Base-by-base conservation (phyloP, 257 asterid genomes). In the Striga asiatica region DNA sequence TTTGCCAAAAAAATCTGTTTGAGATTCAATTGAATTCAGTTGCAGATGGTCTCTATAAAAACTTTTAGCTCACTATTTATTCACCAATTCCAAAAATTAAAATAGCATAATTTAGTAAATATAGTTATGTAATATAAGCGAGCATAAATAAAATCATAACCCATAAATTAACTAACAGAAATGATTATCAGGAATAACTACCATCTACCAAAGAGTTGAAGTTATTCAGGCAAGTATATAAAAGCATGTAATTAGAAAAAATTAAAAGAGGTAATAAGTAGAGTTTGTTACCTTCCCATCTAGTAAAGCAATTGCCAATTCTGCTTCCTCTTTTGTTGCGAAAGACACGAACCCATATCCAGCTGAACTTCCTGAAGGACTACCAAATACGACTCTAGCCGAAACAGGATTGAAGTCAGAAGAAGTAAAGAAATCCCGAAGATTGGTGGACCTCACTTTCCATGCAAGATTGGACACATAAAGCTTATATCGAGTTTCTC, bases 291-390 rank as follows among this genome's bases (percentile, higher is more conserved):
- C 97, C 93, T 79, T 79, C 65, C 95, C 95, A 18, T 83, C 81
- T 39, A 79, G 66, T 58, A 59, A 70, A 57, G 82, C 65, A 51
- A 89, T 60, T 19, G 95, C 95, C 66, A 84, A 74, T 58, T 82
- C 88, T 8, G 95, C 95, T 74, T 83, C 93, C 72, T 83, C 97
- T 76, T 68, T 77, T 16, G 94, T 79, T 22, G 82, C 75, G 71
- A 89, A 89, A 25, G 95, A 72, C 62, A 85, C 87, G 46, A 85
- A 89, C 4, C 95, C 97, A 51, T 85, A 85, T 0, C 97, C 94
- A 65, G 88, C 83, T 55, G 97, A 83, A 74, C 57, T 83, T 60
- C 88, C 93, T 1, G 83, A 73, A 56, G 88, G 85, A 52, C 61
- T 66, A 35, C 68, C 95, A 61, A 89, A 89, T 21, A 89, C 73